Evolutionary conservation across 78 protist species (phyloP).

Genomic region (Pelomyxa schiedti): DNA sequence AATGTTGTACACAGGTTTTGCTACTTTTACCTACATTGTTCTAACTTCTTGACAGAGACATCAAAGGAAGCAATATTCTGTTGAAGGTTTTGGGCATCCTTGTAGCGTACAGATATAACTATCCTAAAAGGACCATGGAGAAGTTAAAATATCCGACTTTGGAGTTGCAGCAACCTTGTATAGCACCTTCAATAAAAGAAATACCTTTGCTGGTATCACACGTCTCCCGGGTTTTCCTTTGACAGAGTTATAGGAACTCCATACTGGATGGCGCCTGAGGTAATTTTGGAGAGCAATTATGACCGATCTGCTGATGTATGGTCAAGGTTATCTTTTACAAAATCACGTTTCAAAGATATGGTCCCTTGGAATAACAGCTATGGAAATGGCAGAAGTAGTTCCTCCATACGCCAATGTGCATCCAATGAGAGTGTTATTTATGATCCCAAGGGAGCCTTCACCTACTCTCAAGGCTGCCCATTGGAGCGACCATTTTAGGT

Average conservation of each 20-base stretch:
- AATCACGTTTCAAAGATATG: not conserved
- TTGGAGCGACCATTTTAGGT: not conserved
- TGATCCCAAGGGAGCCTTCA: constrained; percentile 10
- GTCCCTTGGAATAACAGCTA: constrained; percentile 68
- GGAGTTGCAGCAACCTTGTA: not conserved
- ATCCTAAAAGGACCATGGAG: not conserved
- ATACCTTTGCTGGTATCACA: constrained; percentile 38
- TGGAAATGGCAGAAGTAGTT: constrained; percentile 63
- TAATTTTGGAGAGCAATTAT: constrained; percentile 16
- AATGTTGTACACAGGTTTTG: no score
- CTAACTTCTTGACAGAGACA: constrained; percentile 86
- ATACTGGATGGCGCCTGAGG: constrained; percentile 87
- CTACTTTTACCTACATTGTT: no score
- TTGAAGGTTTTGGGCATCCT: not conserved
- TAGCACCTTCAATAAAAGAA: constrained; percentile 1
- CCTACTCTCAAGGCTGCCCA: constrained; percentile 3
- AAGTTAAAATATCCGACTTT: not conserved
- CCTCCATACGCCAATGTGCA: constrained; percentile 60
- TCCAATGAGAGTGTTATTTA: constrained; percentile 37
- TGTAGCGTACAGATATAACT: not conserved
- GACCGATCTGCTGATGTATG: not conserved
- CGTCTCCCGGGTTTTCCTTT: not conserved
- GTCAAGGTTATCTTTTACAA: not conserved
- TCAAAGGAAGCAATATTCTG: constrained; percentile 15
- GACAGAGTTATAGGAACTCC: constrained; percentile 36